phyloP scores from a whole-genome alignment of 345 rosid species.

The Durio zibethinus region DNA sequence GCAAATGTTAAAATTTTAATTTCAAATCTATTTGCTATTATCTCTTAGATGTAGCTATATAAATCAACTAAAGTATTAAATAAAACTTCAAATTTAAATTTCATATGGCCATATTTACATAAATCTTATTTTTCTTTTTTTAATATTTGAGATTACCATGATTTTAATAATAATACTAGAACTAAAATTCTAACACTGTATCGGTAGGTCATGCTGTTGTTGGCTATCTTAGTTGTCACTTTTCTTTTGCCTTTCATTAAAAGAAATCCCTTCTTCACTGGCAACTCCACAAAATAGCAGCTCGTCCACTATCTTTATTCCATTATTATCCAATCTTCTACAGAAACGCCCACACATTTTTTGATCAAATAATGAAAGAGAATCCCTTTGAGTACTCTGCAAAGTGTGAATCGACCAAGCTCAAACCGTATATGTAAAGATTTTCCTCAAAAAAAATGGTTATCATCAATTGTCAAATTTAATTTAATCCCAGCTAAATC shows the following conservation, averaged over 20 bases:
- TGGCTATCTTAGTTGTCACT: slow-evolving; percentile 11
- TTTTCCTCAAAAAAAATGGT: background rate
- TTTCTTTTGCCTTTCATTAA: background rate
- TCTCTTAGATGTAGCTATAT: too few relatives aligned
- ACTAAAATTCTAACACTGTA: too few relatives aligned
- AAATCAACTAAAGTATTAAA: too few relatives aligned
- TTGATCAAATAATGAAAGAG: background rate
- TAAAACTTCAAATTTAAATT: too few relatives aligned
- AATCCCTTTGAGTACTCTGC: background rate
- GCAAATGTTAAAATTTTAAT: too few relatives aligned
- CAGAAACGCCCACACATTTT: background rate
- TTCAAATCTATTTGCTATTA: too few relatives aligned
- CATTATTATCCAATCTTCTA: background rate
- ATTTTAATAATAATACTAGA: too few relatives aligned
- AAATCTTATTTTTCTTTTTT: too few relatives aligned
- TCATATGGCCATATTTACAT: too few relatives aligned
- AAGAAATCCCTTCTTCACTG: background rate
- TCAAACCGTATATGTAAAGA: background rate
- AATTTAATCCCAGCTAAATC: background rate
- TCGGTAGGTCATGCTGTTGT: too few relatives aligned
- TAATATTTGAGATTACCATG: too few relatives aligned
- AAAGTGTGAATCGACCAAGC: background rate
- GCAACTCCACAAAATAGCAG: background rate
- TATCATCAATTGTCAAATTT: background rate
- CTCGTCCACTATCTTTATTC: background rate